Base-by-base conservation (phyloP, 768 basidiomycete genomes). In the Jaapia argillacea region DNA sequence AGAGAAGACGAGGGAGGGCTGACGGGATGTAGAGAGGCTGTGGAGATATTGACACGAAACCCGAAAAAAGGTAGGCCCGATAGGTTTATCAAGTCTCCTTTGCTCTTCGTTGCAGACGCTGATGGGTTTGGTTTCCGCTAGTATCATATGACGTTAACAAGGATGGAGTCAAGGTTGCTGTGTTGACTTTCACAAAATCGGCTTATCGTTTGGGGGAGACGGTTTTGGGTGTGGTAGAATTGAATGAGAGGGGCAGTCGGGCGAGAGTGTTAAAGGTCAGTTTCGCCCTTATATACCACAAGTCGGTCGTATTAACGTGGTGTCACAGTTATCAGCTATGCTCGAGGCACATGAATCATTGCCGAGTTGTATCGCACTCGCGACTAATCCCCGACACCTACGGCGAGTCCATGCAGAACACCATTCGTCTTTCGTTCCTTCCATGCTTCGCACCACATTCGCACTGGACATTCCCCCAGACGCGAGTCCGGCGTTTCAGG, bases 141-240 rank as follows among this genome's bases (percentile, higher is more conserved):
- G 91, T 83, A 28, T 92, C 91, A 1, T 97, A 90, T 61, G 93
- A 97, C 63, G 91, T 97, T 44, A 86, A 81, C 57, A 96, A 97
- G 67, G 89, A 94, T 26, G 90, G 86, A 0, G 75, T 85, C 27
- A 78, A 79, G 33, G 90, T 98, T 45, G 93, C 94, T 4, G 81
- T 87, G 27, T 61, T 99, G 12, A 96, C 92, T 0, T 87, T 99
- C 50, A 79, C 86, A 21, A 97, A 97, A 63, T 80, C 83, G 31
- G 85, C 88, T 0, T 97, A 88, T 60, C 66, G 94, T 16, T 75
- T 97, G 0, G 94, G 94, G 3, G 93, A 99, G 64, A 92, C 91
- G 0, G 79, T 97, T 20, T 64, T 81, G 36, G 94, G 93, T 2
- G 80, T 93, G 0, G 81, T 99, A 20, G 82, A 89, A 55, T 57